Percentiles rank a stretch among this genome's conserved stretches.
phyloP scores from a whole-genome alignment of 345 rosid genomes.

The Lepidium aucheri region DNA sequence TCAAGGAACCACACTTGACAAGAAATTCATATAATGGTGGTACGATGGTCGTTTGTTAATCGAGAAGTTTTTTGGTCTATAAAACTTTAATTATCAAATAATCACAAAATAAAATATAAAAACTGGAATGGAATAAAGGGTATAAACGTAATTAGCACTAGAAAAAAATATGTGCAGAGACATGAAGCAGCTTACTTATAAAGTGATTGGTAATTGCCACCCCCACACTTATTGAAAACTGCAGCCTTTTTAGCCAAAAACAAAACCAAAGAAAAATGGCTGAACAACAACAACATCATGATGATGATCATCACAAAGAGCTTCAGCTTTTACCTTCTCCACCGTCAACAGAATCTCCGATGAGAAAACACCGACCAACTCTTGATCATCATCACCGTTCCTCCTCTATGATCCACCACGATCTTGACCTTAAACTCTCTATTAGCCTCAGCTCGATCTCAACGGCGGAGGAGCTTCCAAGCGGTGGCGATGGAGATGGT shows the following conservation, averaged over 20 bases:
- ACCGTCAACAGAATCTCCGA: constrained; percentile 13
- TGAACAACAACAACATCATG: constrained; percentile 4
- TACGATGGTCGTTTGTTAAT: constrained; percentile 24
- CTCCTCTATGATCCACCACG: constrained; percentile 45
- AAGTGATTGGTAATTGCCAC: constrained; percentile 23
- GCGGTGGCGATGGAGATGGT: constrained; percentile 21
- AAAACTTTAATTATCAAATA: neutral
- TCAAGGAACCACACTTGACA: constrained; percentile 6
- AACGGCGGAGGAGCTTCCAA: constrained; percentile 22
- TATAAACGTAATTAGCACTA: neutral
- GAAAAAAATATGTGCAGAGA: constrained; percentile 7
- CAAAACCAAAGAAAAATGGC: constrained; percentile 14
- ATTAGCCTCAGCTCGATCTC: constrained; percentile 61
- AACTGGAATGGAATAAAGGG: neutral
- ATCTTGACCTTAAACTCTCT: constrained; percentile 76
- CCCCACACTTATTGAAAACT: constrained; percentile 19
- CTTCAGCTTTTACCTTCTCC: constrained; percentile 80
- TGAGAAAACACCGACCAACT: constrained; percentile 10
- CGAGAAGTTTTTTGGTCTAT: neutral
- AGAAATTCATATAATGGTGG: constrained; percentile 12
- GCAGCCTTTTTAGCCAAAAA: constrained; percentile 15
- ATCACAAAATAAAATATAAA: neutral
- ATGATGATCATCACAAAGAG: constrained; percentile 42
- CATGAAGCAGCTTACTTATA: constrained; percentile 27
- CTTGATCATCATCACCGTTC: constrained; percentile 3